Evolutionary conservation across 495 filamentous ascomycete genomes (phyloP).

Genomic region (Neurospora sp.): DNA sequence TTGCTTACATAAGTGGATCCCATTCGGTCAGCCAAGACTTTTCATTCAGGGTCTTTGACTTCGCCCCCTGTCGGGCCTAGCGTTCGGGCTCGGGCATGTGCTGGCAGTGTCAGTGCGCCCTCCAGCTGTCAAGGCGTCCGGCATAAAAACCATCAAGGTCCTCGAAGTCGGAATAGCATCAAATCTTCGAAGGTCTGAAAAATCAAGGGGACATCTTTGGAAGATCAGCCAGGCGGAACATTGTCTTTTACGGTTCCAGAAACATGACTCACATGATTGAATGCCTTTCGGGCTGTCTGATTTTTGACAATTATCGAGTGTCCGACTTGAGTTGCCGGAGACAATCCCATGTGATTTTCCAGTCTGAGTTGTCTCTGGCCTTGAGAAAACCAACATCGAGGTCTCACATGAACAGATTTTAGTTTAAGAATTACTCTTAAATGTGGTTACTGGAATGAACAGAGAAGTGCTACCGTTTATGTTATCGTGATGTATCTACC

Average conservation of each 20-base stretch:
- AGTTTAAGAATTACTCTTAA: too few relatives aligned
- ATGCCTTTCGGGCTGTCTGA: neutral
- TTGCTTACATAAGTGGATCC: neutral
- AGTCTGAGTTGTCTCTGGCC: too few relatives aligned
- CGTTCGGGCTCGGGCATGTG: neutral
- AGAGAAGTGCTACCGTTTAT: neutral
- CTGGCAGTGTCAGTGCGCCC: neutral
- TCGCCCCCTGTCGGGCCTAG: neutral
- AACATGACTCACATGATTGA: accelerated
- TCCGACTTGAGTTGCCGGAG: too few relatives aligned
- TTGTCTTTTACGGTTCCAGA: too few relatives aligned
- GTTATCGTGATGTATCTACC: neutral
- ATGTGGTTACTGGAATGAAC: too few relatives aligned
- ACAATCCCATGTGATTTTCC: too few relatives aligned
- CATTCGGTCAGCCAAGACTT: neutral
- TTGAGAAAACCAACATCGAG: too few relatives aligned
- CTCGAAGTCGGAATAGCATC: neutral
- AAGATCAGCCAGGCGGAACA: neutral
- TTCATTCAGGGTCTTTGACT: neutral
- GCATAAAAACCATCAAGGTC: neutral
- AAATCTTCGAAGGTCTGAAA: neutral
- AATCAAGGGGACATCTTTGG: neutral
- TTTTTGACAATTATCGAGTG: neutral
- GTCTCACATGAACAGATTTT: too few relatives aligned
- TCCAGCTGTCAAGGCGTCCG: neutral